These are phyloP conservation scores for Gracilaria domingensis DNA, from an alignment of 23 red algal species.

Conservation along the genomic window DNA sequence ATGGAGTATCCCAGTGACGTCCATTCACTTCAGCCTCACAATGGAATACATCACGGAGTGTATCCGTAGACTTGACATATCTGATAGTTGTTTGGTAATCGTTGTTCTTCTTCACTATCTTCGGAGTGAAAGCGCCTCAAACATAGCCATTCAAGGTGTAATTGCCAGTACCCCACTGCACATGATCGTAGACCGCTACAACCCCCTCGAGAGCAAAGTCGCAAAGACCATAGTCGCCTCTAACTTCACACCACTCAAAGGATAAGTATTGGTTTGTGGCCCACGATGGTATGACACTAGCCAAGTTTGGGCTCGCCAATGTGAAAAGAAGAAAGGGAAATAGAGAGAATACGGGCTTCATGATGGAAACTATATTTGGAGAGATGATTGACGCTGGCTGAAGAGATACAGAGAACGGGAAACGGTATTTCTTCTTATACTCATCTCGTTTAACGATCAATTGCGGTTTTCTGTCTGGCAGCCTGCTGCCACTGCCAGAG, in stretches of 20 bases:
- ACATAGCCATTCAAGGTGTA: not conserved
- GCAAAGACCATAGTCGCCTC: not conserved
- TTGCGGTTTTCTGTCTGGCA: too few species aligned
- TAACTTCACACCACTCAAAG: conserved; percentile 10
- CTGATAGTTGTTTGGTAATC: not conserved
- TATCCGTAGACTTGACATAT: not conserved
- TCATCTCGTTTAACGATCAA: too few species aligned
- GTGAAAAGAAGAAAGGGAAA: not conserved
- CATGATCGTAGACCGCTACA: not conserved
- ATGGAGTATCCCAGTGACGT: not conserved
- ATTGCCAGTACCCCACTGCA: not conserved
- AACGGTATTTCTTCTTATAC: too few species aligned
- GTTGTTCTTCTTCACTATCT: not conserved
- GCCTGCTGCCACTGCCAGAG: too few species aligned
- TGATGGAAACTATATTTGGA: too few species aligned
- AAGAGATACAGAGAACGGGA: too few species aligned
- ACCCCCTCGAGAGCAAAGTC: not conserved
- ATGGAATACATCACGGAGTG: not conserved
- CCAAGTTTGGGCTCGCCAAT: not conserved
- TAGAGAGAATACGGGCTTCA: not conserved
- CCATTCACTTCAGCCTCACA: not conserved
- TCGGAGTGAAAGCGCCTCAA: not conserved
- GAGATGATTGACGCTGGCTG: too few species aligned
- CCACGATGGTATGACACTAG: not conserved
- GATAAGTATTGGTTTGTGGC: not conserved